Evolutionary conservation across 1,139 yeast species (phyloP), one percentile per base, ranked within the genome.

Genomic region (Pichia sp.): DNA sequence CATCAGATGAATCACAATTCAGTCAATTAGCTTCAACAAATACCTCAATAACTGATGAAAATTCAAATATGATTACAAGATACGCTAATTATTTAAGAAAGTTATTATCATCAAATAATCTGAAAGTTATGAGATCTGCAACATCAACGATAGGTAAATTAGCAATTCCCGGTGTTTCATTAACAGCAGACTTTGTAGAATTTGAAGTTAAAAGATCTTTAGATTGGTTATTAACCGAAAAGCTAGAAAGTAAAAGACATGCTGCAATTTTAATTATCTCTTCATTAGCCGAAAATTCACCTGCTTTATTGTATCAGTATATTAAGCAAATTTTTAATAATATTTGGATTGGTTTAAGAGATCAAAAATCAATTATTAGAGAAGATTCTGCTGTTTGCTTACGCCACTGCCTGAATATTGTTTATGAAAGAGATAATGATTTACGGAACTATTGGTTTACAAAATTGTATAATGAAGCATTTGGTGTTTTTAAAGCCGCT

Each of bases 141-240:
- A 89, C 96, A 1, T 78, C 77, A 50, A 87, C 96, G 0, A 73
- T 93, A 60, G 98, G 98, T 9, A 86, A 85, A 60, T 73, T 93
- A 58, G 96, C 98, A 0, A 81, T 85, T 2, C 91, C 96, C 0
- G 96, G 96, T 29, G 95, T 96, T 0, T 81, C 95, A 2, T 71
- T 90, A 52, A 88, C 96, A 0, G 90, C 95, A 0, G 97, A 90
- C 53, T 85, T 93, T 67, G 97, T 93, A 31, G 97, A 91, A 58
- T 87, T 83, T 61, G 97, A 93, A 66, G 95, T 95, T 14, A 87
- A 87, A 63, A 76, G 90, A 52, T 90, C 96, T 46, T 75, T 91
- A 50, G 98, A 93, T 67, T 87, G 97, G 95, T 76, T 93, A 38
- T 76, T 84, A 27, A 83, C 80, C 48, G 91, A 85, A 60, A 84